phyloP scores from a whole-genome alignment of 2,329 filamentous ascomycete genomes.

The Talaromyces islandicus region DNA sequence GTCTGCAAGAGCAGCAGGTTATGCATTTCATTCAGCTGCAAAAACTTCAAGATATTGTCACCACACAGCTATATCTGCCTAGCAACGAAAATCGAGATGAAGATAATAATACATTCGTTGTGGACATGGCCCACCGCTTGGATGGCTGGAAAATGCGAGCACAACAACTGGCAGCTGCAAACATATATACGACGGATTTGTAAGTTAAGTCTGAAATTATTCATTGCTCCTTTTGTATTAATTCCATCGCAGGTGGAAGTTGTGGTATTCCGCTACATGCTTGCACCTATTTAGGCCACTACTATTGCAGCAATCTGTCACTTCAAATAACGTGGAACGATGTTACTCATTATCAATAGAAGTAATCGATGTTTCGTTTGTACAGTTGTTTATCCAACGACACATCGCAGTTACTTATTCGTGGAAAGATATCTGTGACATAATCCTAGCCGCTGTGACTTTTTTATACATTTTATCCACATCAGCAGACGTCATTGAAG shows the following conservation, averaged over 20 bases:
- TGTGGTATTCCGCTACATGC: background rate
- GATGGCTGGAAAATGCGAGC: background rate
- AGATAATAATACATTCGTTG: background rate
- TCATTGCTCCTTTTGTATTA: background rate
- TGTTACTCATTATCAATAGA: background rate
- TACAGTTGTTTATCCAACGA: background rate
- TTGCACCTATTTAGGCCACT: background rate
- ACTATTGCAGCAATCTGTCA: background rate
- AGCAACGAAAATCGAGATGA: background rate
- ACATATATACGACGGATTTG: background rate
- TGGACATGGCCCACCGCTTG: background rate
- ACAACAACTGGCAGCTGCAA: background rate
- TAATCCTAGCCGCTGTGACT: background rate
- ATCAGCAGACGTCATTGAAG: background rate
- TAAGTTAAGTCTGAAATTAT: background rate
- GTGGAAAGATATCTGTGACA: background rate
- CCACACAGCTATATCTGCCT: background rate
- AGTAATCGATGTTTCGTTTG: background rate
- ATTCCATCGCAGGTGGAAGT: background rate
- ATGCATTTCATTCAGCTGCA: background rate
- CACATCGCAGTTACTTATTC: background rate
- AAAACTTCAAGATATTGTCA: background rate
- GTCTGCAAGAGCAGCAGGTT: background rate
- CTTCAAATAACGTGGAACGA: background rate
- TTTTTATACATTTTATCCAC: background rate